Evolutionary conservation across 305 asterid genomes (phyloP), one percentile per base, ranked within the genome.

Genomic region (Rubia balearica): DNA sequence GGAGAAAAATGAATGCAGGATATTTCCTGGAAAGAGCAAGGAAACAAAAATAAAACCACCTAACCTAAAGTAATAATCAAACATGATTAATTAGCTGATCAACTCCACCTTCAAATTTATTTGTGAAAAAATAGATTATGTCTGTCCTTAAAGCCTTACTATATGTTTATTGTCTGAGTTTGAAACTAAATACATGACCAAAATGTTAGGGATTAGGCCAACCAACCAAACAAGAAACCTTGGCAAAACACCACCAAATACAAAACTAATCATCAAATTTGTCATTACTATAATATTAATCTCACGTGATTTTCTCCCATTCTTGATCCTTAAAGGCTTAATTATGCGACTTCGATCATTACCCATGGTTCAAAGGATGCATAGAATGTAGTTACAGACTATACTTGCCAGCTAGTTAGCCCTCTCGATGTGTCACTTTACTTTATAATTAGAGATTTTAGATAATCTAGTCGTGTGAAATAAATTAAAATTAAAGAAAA

Each of bases 201-300:
- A 48, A 22, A 30, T 46, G 71, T 48, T 67, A 48, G 24, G 27
- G 61, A 61, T 66, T 24, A 66, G 27, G 71, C 71, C 71, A 67
- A 67, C 71, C 16, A 48, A 67, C 16, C 60, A 27, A 12, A 36
- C 14, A 5, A 12, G 6, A 6, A 2, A 41, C 24, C 46, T 27
- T 59, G 27, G 3, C 66, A 61, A 61, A 27, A 12, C 43, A 22
- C 66, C 9, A 49, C 17, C 2, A 30, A 30, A 30, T 30, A 30
- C 33, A 3, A 30, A 30, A 30, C 33, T 30, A 30, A 30, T 30
- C 33, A 30, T 30, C 33, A 30, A 3, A 11, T 49, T 49, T 41
- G 45, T 4, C 22, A 57, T 57, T 57, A 57, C 7, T 21, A 57
- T 6, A 57, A 0, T 19, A 57, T 21, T 21, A 38, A 7, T 8